These are phyloP conservation scores for Microdochium trichocladiopsis DNA, from an alignment of 2,329 filamentous ascomycete genomes.

Conservation along the genomic window DNA sequence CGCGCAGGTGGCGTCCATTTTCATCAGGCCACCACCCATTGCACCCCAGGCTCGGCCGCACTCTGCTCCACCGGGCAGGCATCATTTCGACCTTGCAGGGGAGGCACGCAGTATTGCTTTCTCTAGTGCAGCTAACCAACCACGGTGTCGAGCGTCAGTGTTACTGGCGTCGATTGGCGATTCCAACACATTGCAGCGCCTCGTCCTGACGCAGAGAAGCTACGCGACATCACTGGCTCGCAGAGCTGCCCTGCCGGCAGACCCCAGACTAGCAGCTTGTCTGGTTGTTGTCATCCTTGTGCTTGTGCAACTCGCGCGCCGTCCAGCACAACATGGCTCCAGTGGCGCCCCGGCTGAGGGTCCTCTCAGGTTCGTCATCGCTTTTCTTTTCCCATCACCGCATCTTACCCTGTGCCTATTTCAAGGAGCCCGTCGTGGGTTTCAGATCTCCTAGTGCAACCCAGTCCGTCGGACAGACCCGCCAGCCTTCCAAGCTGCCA, in stretches of 20 bases:
- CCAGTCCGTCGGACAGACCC: background rate
- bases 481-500: background rate
- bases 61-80: background rate
- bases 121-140: background rate
- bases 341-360: conserved; percentile 51
- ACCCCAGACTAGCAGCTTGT: background rate
- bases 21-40: background rate
- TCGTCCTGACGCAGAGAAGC: background rate
- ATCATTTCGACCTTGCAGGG: background rate
- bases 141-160: background rate
- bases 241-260: background rate
- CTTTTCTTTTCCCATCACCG: conserved; percentile 11
- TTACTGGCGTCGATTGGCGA: background rate
- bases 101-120: background rate
- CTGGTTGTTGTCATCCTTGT: background rate
- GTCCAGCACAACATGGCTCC: conserved; percentile 43
- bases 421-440: background rate
- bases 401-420: conserved; percentile 4
- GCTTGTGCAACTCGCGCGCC: background rate
- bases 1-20: background rate
- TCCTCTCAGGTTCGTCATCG: conserved; percentile 50
- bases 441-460: background rate
- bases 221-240: background rate
- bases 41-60: background rate
- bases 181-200: background rate